phyloP scores from a whole-genome alignment of 2,329 filamentous ascomycete genomes.

The Paramyrothecium roridum region DNA sequence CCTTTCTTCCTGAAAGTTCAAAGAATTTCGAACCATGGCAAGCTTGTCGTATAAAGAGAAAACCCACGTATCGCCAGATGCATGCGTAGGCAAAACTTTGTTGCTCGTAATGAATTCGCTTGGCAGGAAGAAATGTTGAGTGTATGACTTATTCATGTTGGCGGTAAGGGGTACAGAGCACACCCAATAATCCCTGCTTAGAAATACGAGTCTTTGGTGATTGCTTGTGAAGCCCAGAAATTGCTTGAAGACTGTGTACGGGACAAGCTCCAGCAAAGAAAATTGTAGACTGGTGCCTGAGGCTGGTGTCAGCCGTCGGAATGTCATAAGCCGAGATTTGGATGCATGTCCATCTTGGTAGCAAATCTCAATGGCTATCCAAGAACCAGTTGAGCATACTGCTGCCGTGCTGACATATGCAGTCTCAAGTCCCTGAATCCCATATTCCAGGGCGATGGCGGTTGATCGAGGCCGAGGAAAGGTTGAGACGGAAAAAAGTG shows the following conservation, averaged over 20 bases:
- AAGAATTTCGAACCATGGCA: conserved; percentile 12
- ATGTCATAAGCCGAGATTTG: no score
- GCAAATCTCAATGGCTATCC: no score
- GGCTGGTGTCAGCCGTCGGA: not conserved
- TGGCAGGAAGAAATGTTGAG: conserved; percentile 13
- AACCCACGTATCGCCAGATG: conserved; percentile 6
- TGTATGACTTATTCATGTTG: conserved; percentile 2
- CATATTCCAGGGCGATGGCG: no score
- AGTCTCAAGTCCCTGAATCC: no score
- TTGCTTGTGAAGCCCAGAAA: conserved; percentile 9
- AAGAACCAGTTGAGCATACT: no score
- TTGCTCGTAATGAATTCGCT: conserved; percentile 12
- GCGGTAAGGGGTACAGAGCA: conserved; percentile 5
- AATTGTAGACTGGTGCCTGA: not conserved
- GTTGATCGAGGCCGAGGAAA: no score
- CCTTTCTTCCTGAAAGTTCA: conserved; percentile 7
- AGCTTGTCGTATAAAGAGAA: conserved; percentile 13
- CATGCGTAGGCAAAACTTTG: conserved; percentile 23
- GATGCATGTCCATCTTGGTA: no score
- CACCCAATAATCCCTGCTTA: conserved; percentile 14
- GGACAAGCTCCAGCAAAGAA: no score
- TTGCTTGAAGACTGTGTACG: conserved; percentile 1
- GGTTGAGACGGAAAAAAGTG: no score
- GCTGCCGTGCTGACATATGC: no score
- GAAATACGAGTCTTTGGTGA: conserved; percentile 9